A percentile compares a stretch with the other conserved stretches of the same genome.
Conservation (phyloP, 306 rosid species). For the Begonia peltatifolia region DNA sequence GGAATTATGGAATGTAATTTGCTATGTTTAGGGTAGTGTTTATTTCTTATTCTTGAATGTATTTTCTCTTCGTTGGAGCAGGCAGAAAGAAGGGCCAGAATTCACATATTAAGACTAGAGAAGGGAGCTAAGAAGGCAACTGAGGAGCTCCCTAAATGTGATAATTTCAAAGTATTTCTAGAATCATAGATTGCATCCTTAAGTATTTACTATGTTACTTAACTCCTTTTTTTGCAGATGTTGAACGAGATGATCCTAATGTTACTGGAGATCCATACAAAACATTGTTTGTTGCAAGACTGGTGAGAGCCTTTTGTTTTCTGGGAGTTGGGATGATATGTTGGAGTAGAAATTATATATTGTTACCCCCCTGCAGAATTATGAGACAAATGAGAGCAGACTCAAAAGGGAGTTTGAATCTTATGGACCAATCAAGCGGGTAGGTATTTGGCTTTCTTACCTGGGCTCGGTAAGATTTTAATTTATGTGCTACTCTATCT, state of each 20-base stretch:
- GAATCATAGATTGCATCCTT: too few species aligned
- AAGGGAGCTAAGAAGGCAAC: conserved; percentile 83
- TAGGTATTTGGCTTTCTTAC: conserved; percentile 73
- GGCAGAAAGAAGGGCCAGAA: conserved; percentile 69
- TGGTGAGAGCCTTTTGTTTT: conserved; percentile 34
- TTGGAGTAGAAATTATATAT: too few species aligned
- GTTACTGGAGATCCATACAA: conserved; percentile 94
- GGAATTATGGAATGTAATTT: too few species aligned
- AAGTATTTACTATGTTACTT: too few species aligned
- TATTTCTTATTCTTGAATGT: too few species aligned
- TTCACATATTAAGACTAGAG: conserved; percentile 71
- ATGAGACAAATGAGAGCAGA: conserved; percentile 93
- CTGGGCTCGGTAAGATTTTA: conserved; percentile 86
- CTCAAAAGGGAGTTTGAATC: conserved; percentile 97
- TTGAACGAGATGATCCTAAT: conserved; percentile 63
- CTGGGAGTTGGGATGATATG: too few species aligned
- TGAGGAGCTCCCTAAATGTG: conserved; percentile 92
- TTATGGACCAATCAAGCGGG: conserved; percentile 99
- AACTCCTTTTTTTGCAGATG: conserved; percentile 35
- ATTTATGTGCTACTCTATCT: neutral
- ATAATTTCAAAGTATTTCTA: conserved; percentile 6
- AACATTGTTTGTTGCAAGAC: conserved; percentile 86
- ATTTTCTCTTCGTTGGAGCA: conserved; percentile 3
- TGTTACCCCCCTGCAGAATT: conserved; percentile 45
- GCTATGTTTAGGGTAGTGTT: too few species aligned